Evolutionary conservation across 805 yeast species (phyloP).

Genomic region (Kodamaea hsintzibuensis): DNA sequence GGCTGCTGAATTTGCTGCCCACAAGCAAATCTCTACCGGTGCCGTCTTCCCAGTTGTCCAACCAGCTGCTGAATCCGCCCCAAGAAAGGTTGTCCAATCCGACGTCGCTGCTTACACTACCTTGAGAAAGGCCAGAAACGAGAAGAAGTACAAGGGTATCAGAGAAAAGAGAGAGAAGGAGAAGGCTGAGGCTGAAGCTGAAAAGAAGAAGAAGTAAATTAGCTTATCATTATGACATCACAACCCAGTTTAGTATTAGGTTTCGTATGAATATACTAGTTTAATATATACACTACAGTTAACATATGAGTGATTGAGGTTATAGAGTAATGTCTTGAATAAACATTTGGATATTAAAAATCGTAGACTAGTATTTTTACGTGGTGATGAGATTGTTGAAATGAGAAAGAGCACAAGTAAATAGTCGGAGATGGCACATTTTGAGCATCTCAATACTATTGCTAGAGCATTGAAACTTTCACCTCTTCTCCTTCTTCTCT

Average conservation of each 20-base stretch:
- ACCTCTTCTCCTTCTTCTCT: too few relatives aligned
- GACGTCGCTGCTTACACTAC: constrained; percentile 84
- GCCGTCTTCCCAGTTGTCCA: constrained; percentile 91
- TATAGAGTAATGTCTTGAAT: not conserved
- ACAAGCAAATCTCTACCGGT: constrained; percentile 74
- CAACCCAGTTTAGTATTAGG: constrained; percentile 9
- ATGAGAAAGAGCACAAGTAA: too few relatives aligned
- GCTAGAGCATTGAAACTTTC: too few relatives aligned
- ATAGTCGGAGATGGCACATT: too few relatives aligned
- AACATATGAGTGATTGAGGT: not conserved
- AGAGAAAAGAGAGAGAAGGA: constrained; percentile 98
- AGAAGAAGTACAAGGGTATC: constrained; percentile 91
- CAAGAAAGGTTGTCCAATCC: constrained; percentile 86
- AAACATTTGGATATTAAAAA: too few relatives aligned
- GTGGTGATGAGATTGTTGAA: too few relatives aligned
- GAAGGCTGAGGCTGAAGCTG: constrained; percentile 99
- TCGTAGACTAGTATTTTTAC: too few relatives aligned
- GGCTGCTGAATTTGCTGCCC: constrained; percentile 63
- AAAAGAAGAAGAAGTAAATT: constrained; percentile 87
- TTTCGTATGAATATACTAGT: constrained; percentile 8
- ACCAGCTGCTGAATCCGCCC: constrained; percentile 66
- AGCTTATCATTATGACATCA: constrained; percentile 3
- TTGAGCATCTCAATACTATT: too few relatives aligned
- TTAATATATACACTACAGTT: constrained; percentile 9
- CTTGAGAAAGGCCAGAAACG: constrained; percentile 92